Evolutionary conservation across 306 rosid species (phyloP).

Genomic region (Bauhinia variegata): DNA sequence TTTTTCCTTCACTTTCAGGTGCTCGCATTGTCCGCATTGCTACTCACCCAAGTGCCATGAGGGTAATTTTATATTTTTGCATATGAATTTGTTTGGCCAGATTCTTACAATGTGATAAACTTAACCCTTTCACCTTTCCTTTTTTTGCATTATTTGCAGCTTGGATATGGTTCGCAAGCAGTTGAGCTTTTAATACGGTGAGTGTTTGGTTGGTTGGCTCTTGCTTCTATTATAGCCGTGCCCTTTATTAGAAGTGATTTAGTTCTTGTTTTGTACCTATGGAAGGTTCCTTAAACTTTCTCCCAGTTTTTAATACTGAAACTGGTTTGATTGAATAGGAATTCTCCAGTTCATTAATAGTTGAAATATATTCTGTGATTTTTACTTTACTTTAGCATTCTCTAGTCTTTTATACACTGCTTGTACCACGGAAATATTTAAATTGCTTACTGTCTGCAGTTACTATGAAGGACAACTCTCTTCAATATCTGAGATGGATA

Average conservation of each 20-base stretch:
- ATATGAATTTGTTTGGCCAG: conserved; percentile 29
- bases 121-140: neutral
- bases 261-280: conserved; percentile 13
- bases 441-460: conserved; percentile 48
- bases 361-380: neutral
- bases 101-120: conserved; percentile 21
- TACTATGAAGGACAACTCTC: conserved; percentile 91
- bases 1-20: conserved; percentile 87
- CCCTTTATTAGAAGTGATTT: conserved; percentile 1
- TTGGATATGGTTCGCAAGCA: conserved; percentile 98
- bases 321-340: conserved; percentile 9
- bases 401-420: conserved; percentile 20
- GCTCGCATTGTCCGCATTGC: conserved; percentile 98
- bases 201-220: conserved; percentile 36
- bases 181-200: conserved; percentile 92
- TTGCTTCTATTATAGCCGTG: conserved; percentile 16
- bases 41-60: conserved; percentile 91
- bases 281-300: conserved; percentile 2
- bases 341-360: neutral
- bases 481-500: conserved; percentile 74
- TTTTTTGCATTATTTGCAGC: conserved; percentile 54
- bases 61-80: conserved; percentile 52
- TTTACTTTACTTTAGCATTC: neutral
- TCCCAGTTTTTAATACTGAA: conserved; percentile 3
- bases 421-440: conserved; percentile 14